Conservation (phyloP, 2,329 filamentous ascomycete genomes). For the Hypoxylon sp. region DNA sequence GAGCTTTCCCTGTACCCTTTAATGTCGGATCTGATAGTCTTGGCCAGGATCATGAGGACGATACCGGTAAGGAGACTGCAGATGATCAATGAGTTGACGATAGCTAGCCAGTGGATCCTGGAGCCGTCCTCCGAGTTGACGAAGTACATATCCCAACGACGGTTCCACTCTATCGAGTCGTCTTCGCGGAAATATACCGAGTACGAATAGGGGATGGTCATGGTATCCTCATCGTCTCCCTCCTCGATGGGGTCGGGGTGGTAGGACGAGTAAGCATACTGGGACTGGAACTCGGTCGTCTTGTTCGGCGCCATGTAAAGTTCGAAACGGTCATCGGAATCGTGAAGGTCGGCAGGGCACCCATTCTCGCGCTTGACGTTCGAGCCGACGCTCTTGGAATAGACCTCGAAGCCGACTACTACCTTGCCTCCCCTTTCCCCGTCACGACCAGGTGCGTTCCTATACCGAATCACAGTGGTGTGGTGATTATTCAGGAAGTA, state of each 20-base stretch:
- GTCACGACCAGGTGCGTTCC: constrained; percentile 71
- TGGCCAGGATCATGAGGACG: constrained; percentile 80
- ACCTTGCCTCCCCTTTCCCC: constrained; percentile 78
- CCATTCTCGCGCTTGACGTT: constrained; percentile 68
- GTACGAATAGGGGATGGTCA: constrained; percentile 85
- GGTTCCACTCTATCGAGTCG: constrained; percentile 79
- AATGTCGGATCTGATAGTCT: constrained; percentile 80
- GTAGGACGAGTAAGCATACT: constrained; percentile 68
- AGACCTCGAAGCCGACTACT: constrained; percentile 89
- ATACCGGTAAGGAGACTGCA: constrained; percentile 79
- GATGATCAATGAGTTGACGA: constrained; percentile 86
- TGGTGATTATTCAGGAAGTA: constrained; percentile 90
- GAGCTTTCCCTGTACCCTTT: constrained; percentile 73
- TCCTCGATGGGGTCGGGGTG: constrained; percentile 62
- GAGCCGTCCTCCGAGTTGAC: constrained; percentile 84
- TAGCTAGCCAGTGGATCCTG: constrained; percentile 86
- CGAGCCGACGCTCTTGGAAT: constrained; percentile 80
- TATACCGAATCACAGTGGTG: constrained; percentile 82
- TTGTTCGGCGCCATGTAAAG: constrained; percentile 71
- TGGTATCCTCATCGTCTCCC: constrained; percentile 68
- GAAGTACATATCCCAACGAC: constrained; percentile 89
- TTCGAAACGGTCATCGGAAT: constrained; percentile 70
- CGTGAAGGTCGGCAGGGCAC: constrained; percentile 72
- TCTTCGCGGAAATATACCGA: constrained; percentile 91
- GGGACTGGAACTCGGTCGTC: constrained; percentile 55